Conservation (phyloP, 2,329 filamentous ascomycete genomes). For the Aspergillus alliaceus region DNA sequence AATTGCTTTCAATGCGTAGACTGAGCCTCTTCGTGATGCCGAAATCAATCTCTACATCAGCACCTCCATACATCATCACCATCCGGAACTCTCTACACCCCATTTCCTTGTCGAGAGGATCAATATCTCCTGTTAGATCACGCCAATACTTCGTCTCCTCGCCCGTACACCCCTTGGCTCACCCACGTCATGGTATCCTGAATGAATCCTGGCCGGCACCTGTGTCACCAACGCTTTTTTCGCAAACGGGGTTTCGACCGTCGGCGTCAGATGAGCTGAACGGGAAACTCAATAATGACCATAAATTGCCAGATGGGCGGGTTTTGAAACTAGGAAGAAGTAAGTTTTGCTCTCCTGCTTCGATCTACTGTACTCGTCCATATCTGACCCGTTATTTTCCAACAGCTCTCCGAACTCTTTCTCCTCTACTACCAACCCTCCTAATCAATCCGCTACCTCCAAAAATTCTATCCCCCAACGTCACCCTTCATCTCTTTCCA, state of each 20-base stretch:
- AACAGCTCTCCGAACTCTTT: conserved; percentile 60
- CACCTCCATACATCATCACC: conserved; percentile 9
- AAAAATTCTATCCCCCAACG: conserved; percentile 62
- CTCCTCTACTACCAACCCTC: conserved; percentile 61
- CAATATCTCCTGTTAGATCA: not conserved
- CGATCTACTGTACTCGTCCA: too few relatives aligned
- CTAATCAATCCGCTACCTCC: conserved; percentile 61
- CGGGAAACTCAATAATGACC: conserved; percentile 32
- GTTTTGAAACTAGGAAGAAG: conserved; percentile 63
- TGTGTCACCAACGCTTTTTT: conserved; percentile 24
- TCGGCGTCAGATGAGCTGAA: conserved; percentile 23
- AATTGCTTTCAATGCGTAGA: not conserved
- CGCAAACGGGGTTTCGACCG: conserved; percentile 21
- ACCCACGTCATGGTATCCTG: conserved; percentile 36
- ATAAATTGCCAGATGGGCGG: conserved; percentile 57
- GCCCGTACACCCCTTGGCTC: conserved; percentile 33
- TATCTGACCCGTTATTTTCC: conserved; percentile 10
- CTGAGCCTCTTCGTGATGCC: conserved; percentile 23
- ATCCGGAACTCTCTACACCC: conserved; percentile 6
- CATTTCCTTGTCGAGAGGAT: not conserved
- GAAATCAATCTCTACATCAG: conserved; percentile 19
- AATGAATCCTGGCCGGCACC: conserved; percentile 36
- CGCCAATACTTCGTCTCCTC: conserved; percentile 28
- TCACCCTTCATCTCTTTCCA: conserved; percentile 64
- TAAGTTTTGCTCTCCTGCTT: too few relatives aligned